A percentile compares a stretch with the other conserved stretches of the same genome.
Conservation (phyloP, 2,329 filamentous ascomycete species). For the Madurella fahalii region DNA sequence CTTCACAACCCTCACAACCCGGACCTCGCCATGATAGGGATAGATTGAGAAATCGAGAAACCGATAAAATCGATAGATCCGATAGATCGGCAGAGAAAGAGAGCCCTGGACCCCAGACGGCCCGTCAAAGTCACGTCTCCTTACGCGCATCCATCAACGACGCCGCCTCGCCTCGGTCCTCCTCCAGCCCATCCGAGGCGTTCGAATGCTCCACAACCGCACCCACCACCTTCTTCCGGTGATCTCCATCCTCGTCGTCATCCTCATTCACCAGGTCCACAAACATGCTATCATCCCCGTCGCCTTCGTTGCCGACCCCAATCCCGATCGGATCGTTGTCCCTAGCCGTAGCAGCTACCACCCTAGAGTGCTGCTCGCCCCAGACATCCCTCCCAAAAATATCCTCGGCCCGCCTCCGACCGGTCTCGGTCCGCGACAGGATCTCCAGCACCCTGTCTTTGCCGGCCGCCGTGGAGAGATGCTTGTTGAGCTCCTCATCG, state of each 20-base stretch:
- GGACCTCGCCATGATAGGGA: too few species aligned
- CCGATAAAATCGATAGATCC: too few species aligned
- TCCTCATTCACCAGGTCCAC: constrained; percentile 52
- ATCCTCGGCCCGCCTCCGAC: constrained; percentile 47
- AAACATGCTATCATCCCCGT: constrained; percentile 52
- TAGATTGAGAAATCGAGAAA: too few species aligned
- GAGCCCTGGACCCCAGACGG: not conserved
- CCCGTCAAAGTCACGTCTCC: constrained; percentile 7
- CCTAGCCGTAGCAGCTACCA: constrained; percentile 8
- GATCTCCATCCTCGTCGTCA: constrained; percentile 40
- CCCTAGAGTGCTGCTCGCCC: constrained; percentile 24
- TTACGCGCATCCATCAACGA: constrained; percentile 20
- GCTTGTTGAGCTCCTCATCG: constrained; percentile 42
- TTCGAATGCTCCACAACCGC: constrained; percentile 10
- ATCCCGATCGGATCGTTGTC: constrained; percentile 29
- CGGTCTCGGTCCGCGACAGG: constrained; percentile 46
- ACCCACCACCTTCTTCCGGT: constrained; percentile 29
- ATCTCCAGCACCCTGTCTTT: constrained; percentile 52
- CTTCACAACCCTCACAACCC: too few species aligned
- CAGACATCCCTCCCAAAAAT: constrained; percentile 50
- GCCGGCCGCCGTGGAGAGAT: constrained; percentile 38
- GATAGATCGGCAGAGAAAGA: not conserved
- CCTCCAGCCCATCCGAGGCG: constrained; percentile 16
- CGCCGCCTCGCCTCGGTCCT: constrained; percentile 18
- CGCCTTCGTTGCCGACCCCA: constrained; percentile 36